phyloP scores from a whole-genome alignment of 2,329 filamentous ascomycete species.

The Exophiala phaeomuriformis region DNA sequence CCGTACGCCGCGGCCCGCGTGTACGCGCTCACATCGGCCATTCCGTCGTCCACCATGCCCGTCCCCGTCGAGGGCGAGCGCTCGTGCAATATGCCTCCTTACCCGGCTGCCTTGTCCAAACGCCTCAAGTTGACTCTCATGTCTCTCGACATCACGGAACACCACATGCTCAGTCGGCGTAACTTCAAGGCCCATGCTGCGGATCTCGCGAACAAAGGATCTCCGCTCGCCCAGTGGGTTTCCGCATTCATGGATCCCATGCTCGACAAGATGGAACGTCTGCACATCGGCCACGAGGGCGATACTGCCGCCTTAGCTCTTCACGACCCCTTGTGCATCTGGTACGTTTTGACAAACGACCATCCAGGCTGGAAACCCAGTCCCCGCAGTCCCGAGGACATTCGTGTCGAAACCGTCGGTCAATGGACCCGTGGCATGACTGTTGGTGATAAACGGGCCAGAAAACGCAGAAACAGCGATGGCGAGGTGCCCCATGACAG shows the following conservation, averaged over 20 bases:
- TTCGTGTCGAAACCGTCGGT: constrained; percentile 79
- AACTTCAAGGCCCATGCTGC: constrained; percentile 53
- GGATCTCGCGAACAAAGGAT: constrained; percentile 49
- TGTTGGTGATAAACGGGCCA: constrained; percentile 64
- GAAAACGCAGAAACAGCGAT: constrained; percentile 40
- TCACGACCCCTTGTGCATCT: constrained; percentile 72
- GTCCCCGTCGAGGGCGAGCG: constrained; percentile 40
- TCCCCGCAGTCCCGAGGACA: constrained; percentile 60
- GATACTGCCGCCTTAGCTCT: constrained; percentile 53
- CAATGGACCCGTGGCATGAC: constrained; percentile 96
- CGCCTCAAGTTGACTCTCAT: constrained; percentile 62
- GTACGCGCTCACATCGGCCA: constrained; percentile 67
- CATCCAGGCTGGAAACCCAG: constrained; percentile 39
- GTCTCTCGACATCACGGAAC: constrained; percentile 68
- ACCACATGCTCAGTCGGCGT: constrained; percentile 57
- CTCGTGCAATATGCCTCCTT: constrained; percentile 47
- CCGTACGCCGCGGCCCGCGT: constrained; percentile 67
- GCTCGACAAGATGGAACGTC: constrained; percentile 59
- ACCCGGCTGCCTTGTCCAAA: constrained; percentile 57
- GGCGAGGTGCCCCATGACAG: constrained; percentile 62
- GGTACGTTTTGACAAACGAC: constrained; percentile 60
- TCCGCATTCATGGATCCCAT: constrained; percentile 64
- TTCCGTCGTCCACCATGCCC: constrained; percentile 73
- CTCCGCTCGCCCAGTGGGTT: constrained; percentile 65
- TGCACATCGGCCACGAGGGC: constrained; percentile 50